Percentiles rank a stretch among this genome's conserved stretches.
Conservation (phyloP, 192 early-diverging fungal species). For the Chytriomyces sp. region DNA sequence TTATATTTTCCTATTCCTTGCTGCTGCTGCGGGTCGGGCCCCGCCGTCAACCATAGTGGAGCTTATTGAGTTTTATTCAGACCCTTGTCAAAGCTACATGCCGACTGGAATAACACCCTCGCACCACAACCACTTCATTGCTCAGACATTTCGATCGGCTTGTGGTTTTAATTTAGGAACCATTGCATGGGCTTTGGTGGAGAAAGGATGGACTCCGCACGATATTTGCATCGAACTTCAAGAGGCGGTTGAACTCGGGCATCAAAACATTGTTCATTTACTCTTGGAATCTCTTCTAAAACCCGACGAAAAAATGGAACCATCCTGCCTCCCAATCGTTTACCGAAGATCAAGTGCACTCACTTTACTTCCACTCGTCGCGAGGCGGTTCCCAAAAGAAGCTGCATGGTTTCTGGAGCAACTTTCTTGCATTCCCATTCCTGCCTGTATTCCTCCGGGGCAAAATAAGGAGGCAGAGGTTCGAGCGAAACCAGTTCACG, state of each 20-base stretch:
- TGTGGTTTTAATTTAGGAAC: constrained; percentile 44
- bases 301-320: constrained; percentile 42
- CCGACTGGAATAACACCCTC: constrained; percentile 23
- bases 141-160: constrained; percentile 39
- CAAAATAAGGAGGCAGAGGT: constrained; percentile 43
- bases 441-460: constrained; percentile 42
- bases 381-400: constrained; percentile 47
- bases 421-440: constrained; percentile 48
- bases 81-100: constrained; percentile 37
- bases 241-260: constrained; percentile 43
- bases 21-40: constrained; percentile 39
- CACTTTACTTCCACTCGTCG: constrained; percentile 38
- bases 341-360: constrained; percentile 47
- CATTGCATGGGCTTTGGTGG: constrained; percentile 44
- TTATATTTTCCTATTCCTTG: constrained; percentile 43
- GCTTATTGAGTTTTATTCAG: constrained; percentile 45
- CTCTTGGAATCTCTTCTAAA: constrained; percentile 44
- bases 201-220: constrained; percentile 43
- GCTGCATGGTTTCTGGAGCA: constrained; percentile 50
- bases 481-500: constrained; percentile 42
- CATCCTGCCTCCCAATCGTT: constrained; percentile 40
- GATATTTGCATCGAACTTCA: constrained; percentile 31
- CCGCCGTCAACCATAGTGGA: constrained; percentile 36
- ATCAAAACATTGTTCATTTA: constrained; percentile 50
- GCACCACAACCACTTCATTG: constrained; percentile 39